Conservation (phyloP, 306 rosid species). For the Casuarina equisetifolia region DNA sequence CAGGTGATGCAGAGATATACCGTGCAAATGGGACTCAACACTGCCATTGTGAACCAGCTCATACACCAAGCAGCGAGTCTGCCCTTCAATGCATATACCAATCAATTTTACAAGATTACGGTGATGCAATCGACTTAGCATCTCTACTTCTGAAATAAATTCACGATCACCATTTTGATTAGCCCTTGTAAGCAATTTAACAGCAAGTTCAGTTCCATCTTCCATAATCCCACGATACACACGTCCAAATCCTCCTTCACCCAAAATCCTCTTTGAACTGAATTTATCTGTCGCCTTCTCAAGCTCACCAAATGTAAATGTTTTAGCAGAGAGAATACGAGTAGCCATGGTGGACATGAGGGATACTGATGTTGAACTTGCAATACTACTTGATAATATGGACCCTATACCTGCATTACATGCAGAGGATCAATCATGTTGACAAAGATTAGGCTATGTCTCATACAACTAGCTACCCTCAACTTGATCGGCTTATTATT, state of each 20-base stretch:
- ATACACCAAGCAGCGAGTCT: slow-evolving; percentile 77
- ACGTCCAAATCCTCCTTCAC: slow-evolving; percentile 98
- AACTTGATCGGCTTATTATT: neutral
- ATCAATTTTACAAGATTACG: slow-evolving; percentile 96
- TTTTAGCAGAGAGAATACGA: slow-evolving; percentile 72
- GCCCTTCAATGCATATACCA: slow-evolving; percentile 91
- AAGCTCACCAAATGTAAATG: slow-evolving; percentile 73
- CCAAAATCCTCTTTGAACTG: slow-evolving; percentile 73
- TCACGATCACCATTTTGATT: slow-evolving; percentile 79
- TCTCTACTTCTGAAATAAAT: slow-evolving; percentile 87
- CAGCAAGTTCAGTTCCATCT: slow-evolving; percentile 88
- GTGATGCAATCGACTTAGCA: slow-evolving; percentile 90
- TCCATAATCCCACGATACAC: slow-evolving; percentile 79
- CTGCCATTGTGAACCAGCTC: slow-evolving; percentile 93
- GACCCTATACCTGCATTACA: slow-evolving; percentile 67
- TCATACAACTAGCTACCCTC: slow-evolving; percentile 12
- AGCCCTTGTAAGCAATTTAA: slow-evolving; percentile 73
- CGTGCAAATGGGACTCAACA: slow-evolving; percentile 97
- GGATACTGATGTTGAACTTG: slow-evolving; percentile 79
- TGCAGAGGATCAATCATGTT: slow-evolving; percentile 15
- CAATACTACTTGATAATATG: slow-evolving; percentile 64
- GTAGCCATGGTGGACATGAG: slow-evolving; percentile 68
- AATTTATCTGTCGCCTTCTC: slow-evolving; percentile 83
- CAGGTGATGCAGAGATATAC: slow-evolving; percentile 40
- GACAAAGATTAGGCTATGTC: slow-evolving; percentile 23